A percentile compares a stretch with the other conserved stretches of the same genome.
These are phyloP conservation scores for Termitomyces bulborhizus DNA, from an alignment of 768 basidiomycete genomes.

Conservation along the genomic window DNA sequence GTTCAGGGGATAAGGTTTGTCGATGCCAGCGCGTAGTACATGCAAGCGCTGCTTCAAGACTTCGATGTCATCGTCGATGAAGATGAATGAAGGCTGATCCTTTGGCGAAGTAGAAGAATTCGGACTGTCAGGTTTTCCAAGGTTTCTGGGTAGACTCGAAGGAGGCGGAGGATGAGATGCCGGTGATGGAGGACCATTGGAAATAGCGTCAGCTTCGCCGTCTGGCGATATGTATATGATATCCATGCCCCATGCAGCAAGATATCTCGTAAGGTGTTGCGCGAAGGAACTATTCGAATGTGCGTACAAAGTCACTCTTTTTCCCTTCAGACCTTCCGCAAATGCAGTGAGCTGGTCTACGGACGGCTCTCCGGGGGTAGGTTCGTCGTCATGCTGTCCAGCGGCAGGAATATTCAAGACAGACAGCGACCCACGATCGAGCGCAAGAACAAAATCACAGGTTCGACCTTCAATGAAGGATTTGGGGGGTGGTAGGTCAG, in stretches of 20 bases:
- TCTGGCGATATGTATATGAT: slow-evolving; percentile 73
- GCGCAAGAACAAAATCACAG: slow-evolving; percentile 59
- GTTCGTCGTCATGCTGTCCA: slow-evolving; percentile 41
- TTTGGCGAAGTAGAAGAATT: slow-evolving; percentile 10
- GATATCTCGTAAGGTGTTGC: slow-evolving; percentile 86
- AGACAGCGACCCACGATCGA: slow-evolving; percentile 55
- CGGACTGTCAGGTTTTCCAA: slow-evolving; percentile 2
- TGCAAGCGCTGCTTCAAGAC: slow-evolving; percentile 73
- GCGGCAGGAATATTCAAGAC: slow-evolving; percentile 30
- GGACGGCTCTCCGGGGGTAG: slow-evolving; percentile 64
- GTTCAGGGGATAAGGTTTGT: slow-evolving; percentile 38
- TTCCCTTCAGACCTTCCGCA: slow-evolving; percentile 76
- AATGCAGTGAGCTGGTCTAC: slow-evolving; percentile 75
- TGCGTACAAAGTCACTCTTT: slow-evolving; percentile 79
- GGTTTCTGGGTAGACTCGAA: slow-evolving; percentile 2
- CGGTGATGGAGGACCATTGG: slow-evolving; percentile 14
- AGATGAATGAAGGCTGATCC: slow-evolving; percentile 53
- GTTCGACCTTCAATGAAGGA: slow-evolving; percentile 40
- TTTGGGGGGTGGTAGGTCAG: slow-evolving; percentile 38
- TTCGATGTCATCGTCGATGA: slow-evolving; percentile 89
- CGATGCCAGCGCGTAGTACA: slow-evolving; percentile 56
- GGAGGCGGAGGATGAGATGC: slow-evolving; percentile 3
- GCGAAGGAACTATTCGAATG: slow-evolving; percentile 86
- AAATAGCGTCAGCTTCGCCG: slow-evolving; percentile 38
- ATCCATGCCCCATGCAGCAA: slow-evolving; percentile 94